Percentiles rank a stretch among this genome's conserved stretches.
These are phyloP conservation scores for Sugiyamaella floridensis DNA, from an alignment of 805 yeast genomes.

Conservation along the genomic window DNA sequence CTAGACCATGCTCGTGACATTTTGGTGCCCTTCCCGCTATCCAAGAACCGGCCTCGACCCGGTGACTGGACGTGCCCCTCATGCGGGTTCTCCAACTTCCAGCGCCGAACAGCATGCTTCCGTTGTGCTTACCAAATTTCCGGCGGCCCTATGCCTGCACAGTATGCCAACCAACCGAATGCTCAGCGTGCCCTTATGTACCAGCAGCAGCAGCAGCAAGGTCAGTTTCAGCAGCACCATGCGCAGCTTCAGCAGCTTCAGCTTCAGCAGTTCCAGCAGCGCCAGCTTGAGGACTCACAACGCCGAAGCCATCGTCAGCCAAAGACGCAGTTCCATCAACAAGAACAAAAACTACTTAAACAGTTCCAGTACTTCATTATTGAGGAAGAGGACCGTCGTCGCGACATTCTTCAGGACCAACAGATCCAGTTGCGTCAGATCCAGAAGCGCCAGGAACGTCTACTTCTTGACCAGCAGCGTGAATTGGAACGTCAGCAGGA, in stretches of 20 bases:
- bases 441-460: slow-evolving; percentile 19
- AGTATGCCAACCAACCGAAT: not conserved
- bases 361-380: slow-evolving; percentile 13
- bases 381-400: slow-evolving; percentile 11
- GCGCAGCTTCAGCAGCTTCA: not conserved
- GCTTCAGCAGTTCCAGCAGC: not conserved
- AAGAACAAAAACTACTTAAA: slow-evolving; percentile 17
- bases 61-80: slow-evolving; percentile 99
- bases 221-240: not conserved
- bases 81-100: slow-evolving; percentile 92
- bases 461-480: not conserved
- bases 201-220: not conserved
- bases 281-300: not conserved
- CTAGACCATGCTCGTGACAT: slow-evolving; percentile 78
- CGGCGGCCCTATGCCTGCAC: slow-evolving; percentile 20
- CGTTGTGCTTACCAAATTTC: slow-evolving; percentile 80
- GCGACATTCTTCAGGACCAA: slow-evolving; percentile 1
- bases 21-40: slow-evolving; percentile 75
- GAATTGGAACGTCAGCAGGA: not conserved
- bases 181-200: not conserved
- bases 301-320: slow-evolving; percentile 35
- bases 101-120: slow-evolving; percentile 88
- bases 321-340: slow-evolving; percentile 49
- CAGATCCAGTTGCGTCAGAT: not conserved
- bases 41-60: slow-evolving; percentile 84